phyloP scores from a whole-genome alignment of 345 rosid species.

The Alliaria petiolata region DNA sequence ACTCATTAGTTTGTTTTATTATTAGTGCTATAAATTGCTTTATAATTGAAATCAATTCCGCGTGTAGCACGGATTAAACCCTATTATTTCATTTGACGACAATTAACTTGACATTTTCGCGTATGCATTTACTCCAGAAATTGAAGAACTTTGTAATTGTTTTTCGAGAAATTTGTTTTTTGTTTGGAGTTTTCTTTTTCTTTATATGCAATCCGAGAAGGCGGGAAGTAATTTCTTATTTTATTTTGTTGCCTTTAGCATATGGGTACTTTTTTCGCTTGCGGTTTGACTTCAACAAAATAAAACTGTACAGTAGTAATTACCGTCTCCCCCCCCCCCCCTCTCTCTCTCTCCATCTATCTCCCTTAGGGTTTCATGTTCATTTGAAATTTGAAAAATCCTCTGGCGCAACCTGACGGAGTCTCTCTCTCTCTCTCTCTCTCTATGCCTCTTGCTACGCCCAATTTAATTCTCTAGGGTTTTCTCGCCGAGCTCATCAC shows the following conservation, averaged over 20 bases:
- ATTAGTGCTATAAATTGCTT: background rate
- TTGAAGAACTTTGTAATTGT: background rate
- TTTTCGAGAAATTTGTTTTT: background rate
- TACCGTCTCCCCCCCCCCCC: background rate
- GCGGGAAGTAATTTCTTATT: background rate
- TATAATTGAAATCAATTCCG: background rate
- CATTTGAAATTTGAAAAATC: conserved; percentile 28
- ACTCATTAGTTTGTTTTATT: background rate
- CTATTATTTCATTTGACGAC: background rate
- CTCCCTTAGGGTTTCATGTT: conserved; percentile 23
- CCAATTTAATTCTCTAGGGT: conserved; percentile 7
- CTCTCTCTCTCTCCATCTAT: background rate
- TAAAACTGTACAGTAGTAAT: conserved; percentile 1
- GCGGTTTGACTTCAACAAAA: conserved; percentile 8
- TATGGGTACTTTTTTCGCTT: background rate
- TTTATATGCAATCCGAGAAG: background rate
- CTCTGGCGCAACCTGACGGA: conserved; percentile 23
- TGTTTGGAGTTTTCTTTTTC: background rate
- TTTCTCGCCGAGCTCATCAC: conserved; percentile 8
- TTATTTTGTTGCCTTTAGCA: background rate
- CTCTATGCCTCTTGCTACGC: conserved; percentile 10
- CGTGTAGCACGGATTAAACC: background rate
- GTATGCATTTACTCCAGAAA: background rate
- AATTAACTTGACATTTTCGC: background rate
- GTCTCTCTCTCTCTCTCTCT: too few species aligned